These are phyloP conservation scores for Mycena amicta DNA, from an alignment of 768 basidiomycete genomes.

Conservation along the genomic window DNA sequence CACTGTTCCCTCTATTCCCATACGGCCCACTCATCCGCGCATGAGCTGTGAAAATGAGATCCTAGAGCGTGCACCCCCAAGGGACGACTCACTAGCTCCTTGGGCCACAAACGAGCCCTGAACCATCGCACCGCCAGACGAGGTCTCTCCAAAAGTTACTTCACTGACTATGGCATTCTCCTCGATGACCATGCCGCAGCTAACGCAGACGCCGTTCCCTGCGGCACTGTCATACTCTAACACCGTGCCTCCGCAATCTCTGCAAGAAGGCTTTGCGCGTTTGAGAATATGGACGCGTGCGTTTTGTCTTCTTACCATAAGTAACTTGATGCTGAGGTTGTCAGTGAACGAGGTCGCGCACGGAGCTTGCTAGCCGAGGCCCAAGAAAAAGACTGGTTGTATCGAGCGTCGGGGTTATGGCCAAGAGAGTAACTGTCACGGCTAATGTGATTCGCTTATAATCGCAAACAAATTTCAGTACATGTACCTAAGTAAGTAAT, in stretches of 20 bases:
- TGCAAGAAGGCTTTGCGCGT: conserved; percentile 75
- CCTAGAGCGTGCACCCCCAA: conserved; percentile 2
- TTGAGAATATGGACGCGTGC: no score
- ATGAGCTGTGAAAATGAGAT: conserved; percentile 52
- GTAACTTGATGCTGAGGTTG: no score
- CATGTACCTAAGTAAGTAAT: no score
- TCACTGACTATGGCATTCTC: conserved; percentile 94
- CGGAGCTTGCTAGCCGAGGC: no score
- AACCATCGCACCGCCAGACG: conserved; percentile 91
- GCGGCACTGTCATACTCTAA: conserved; percentile 86
- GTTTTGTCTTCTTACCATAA: no score
- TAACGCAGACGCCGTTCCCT: conserved; percentile 82
- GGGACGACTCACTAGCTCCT: conserved; percentile 72
- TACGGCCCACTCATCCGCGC: conserved; percentile 83
- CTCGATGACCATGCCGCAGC: conserved; percentile 89
- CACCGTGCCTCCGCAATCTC: conserved; percentile 78
- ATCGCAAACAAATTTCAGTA: no score
- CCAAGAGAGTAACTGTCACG: no score
- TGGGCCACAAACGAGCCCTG: conserved; percentile 91
- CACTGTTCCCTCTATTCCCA: conserved; percentile 75
- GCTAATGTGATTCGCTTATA: no score
- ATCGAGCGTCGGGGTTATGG: no score
- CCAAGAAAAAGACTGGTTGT: no score
- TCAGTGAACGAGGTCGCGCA: no score
- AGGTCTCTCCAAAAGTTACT: conserved; percentile 92